Percentiles rank a stretch among this genome's conserved stretches.
phyloP scores from a whole-genome alignment of 176 grass and related monocot species.

The maize (Zea mays) region DNA sequence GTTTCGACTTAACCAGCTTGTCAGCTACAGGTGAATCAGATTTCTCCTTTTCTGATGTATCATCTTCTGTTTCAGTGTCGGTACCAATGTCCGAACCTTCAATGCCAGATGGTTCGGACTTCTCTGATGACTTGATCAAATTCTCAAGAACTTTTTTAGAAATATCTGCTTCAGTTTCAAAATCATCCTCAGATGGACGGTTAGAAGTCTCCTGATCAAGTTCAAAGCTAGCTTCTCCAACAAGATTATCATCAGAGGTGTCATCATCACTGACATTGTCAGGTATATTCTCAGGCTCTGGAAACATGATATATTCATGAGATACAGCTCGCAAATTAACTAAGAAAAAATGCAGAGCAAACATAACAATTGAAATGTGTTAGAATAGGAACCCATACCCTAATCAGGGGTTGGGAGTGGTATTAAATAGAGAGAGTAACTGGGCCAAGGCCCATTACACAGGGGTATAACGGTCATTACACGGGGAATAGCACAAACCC shows the following conservation, averaged over 20 bases:
- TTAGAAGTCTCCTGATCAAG: slow-evolving; percentile 45
- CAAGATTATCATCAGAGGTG: slow-evolving; percentile 47
- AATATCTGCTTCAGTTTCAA: slow-evolving; percentile 66
- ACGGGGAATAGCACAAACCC: no score
- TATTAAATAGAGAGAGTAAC: no score
- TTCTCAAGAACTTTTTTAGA: slow-evolving; percentile 78
- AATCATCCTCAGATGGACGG: slow-evolving; percentile 55
- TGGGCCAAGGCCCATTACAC: no score
- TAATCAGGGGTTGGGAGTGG: no score
- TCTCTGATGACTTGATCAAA: slow-evolving; percentile 69
- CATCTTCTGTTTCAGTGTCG: slow-evolving; percentile 39
- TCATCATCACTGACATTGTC: slow-evolving; percentile 58
- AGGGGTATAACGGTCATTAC: no score
- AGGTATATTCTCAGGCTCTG: slow-evolving; percentile 46
- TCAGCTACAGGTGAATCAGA: slow-evolving; percentile 31
- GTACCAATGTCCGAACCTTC: slow-evolving; percentile 47
- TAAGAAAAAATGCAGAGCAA: slow-evolving; percentile 23
- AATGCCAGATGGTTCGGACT: slow-evolving; percentile 48
- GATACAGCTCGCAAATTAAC: slow-evolving; percentile 13
- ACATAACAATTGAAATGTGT: background rate
- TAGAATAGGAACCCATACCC: no score
- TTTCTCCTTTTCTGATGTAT: slow-evolving; percentile 42
- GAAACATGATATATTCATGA: slow-evolving; percentile 39
- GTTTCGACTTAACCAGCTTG: slow-evolving; percentile 26
- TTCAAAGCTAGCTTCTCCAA: slow-evolving; percentile 51